These are phyloP conservation scores for Exobasidium rhododendri DNA, from an alignment of 1,284 basidiomycete genomes.

Conservation along the genomic window DNA sequence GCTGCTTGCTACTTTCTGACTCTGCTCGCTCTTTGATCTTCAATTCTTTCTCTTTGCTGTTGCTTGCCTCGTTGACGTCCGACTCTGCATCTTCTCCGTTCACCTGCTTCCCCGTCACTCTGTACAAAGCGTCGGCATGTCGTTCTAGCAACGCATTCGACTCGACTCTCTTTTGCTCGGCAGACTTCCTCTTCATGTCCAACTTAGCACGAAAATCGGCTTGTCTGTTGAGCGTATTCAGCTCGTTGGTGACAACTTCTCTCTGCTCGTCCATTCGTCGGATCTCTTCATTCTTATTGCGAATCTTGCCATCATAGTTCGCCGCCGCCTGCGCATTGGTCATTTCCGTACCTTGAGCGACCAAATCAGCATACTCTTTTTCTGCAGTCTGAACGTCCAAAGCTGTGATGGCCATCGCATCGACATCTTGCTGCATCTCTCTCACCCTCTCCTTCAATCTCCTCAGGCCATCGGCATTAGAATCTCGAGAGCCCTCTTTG, in stretches of 20 bases:
- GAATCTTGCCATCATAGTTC: conserved; percentile 70
- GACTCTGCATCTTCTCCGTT: conserved; percentile 68
- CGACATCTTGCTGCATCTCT: conserved; percentile 38
- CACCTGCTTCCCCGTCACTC: conserved; percentile 65
- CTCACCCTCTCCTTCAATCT: conserved; percentile 33
- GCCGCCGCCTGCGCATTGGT: conserved; percentile 32
- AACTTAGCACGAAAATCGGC: conserved; percentile 78
- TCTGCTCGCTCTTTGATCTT: conserved; percentile 25
- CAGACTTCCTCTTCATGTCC: conserved; percentile 69
- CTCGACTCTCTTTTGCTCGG: conserved; percentile 19
- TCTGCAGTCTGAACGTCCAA: conserved; percentile 29
- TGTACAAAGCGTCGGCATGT: conserved; percentile 65
- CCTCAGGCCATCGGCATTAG: conserved; percentile 26
- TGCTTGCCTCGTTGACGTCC: conserved; percentile 64
- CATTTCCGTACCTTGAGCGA: conserved; percentile 22
- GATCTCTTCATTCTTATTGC: conserved; percentile 62
- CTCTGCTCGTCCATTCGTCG: conserved; percentile 68
- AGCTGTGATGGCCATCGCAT: conserved; percentile 22
- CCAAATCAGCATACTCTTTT: conserved; percentile 25
- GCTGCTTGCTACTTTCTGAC: conserved; percentile 22
- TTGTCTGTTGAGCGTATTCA: conserved; percentile 72
- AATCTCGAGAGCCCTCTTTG: conserved; percentile 30
- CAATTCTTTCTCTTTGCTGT: conserved; percentile 30
- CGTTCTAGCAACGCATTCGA: conserved; percentile 36
- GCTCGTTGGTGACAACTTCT: conserved; percentile 70